Conservation (phyloP, 768 basidiomycete genomes). For the Terana coerulea region DNA sequence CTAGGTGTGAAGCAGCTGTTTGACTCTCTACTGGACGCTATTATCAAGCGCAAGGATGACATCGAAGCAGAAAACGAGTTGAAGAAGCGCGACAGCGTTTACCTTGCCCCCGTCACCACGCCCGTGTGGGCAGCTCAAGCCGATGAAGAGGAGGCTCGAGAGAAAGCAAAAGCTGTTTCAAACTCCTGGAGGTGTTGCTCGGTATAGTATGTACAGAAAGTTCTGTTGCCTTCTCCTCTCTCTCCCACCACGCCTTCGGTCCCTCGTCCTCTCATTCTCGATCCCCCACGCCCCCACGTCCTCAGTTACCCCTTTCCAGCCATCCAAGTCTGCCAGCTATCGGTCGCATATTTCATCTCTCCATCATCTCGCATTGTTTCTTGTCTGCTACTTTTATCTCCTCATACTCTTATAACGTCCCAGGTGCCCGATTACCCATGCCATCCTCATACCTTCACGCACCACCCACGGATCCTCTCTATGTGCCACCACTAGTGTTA, state of each 20-base stretch:
- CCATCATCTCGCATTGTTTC: slow-evolving; percentile 18
- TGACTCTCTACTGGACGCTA: slow-evolving; percentile 71
- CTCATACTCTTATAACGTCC: too few relatives aligned
- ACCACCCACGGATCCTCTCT: too few relatives aligned
- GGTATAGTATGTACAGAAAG: slow-evolving; percentile 26
- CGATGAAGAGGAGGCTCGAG: slow-evolving; percentile 71
- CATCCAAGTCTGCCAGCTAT: slow-evolving; percentile 14
- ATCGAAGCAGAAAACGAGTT: slow-evolving; percentile 82
- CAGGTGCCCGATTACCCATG: background rate
- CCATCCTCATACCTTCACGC: too few relatives aligned
- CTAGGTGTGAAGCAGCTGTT: slow-evolving; percentile 81
- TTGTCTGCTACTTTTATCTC: background rate
- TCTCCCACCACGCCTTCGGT: background rate
- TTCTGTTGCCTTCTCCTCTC: slow-evolving; percentile 10
- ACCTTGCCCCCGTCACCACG: slow-evolving; percentile 57
- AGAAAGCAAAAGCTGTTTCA: slow-evolving; percentile 42
- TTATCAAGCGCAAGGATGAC: slow-evolving; percentile 71
- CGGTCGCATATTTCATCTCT: slow-evolving; percentile 15
- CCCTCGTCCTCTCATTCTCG: slow-evolving; percentile 5
- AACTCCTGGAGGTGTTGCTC: slow-evolving; percentile 68
- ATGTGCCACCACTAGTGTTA: too few relatives aligned
- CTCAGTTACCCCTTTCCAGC: slow-evolving; percentile 7
- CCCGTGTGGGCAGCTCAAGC: slow-evolving; percentile 80
- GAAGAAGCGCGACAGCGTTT: slow-evolving; percentile 80
- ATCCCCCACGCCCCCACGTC: slow-evolving; percentile 15